Base-by-base conservation (phyloP, 345 rosid genomes). In the Eutrema yunnanense region DNA sequence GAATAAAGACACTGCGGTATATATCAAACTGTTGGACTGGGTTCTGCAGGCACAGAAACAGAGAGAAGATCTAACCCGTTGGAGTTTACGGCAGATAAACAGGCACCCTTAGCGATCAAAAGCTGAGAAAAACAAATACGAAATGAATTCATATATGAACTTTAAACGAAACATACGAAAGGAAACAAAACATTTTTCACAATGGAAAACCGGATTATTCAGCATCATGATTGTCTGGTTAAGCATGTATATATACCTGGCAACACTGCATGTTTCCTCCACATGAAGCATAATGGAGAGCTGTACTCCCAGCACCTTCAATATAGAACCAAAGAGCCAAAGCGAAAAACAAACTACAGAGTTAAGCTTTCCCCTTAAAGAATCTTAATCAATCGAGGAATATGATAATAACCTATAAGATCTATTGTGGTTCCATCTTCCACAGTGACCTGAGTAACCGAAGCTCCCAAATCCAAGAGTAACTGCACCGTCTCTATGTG, bases 261-360 rank as follows among this genome's bases (percentile, higher is more conserved):
- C 97, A 95, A 70, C 98, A 95, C 44, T 88, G 93, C 34, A 78
- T 79, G 81, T 85, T 95, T 78, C 99, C 99, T 44, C 97, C 99
- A 82, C 99, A 95, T 29, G 99, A 96, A 79, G 96, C 99, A 73
- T 95, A 95, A 76, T 95, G 99, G 16, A 95, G 93, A 51, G 96
- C 74, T 16, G 96, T 84, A 85, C 99, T 95, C 75, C 96, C 97
- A 32, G 99, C 88, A 67, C 99, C 97, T 94, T 85, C 59, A 85
- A 68, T 49, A 57, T 4, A 42, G 53, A 59, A 69, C 49, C 63
- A 43, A 32, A 42, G 53, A 59, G 69, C 49, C 63, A 43, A 32
- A 73, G 67, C 29, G 5, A 43, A 54, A 14, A 58, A 66, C 59
- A 75, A 69, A 64, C 65, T 37, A 69, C 7, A 0, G 29, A 74